phyloP scores from a whole-genome alignment of 768 basidiomycete species.

The Rhizopogon salebrosus region DNA sequence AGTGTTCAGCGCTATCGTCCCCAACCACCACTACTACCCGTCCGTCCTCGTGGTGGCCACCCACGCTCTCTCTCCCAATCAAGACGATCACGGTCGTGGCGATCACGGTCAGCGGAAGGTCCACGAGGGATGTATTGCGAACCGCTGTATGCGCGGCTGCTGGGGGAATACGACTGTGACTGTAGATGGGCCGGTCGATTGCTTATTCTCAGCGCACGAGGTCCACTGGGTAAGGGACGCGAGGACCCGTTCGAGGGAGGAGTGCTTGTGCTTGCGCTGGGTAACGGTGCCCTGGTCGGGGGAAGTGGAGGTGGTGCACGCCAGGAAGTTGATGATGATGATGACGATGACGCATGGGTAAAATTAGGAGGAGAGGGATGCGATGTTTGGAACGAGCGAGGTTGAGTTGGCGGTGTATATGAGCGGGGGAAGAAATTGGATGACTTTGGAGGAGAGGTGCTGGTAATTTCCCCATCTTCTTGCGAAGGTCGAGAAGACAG shows the following conservation, averaged over 20 bases:
- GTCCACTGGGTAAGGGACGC: constrained; percentile 34
- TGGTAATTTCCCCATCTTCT: constrained; percentile 51
- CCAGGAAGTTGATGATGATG: constrained; percentile 14
- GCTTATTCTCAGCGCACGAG: constrained; percentile 32
- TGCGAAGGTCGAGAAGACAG: constrained; percentile 30
- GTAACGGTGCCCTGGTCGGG: constrained; percentile 24
- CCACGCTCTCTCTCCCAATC: constrained; percentile 22
- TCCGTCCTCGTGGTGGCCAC: constrained; percentile 29
- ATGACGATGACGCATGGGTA: constrained; percentile 18
- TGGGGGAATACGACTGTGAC: constrained; percentile 10
- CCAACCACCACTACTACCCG: constrained; percentile 33
- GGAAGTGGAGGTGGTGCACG: constrained; percentile 27
- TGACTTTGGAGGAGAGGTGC: constrained; percentile 29
- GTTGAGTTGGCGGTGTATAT: constrained; percentile 42
- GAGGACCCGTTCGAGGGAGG: constrained; percentile 16
- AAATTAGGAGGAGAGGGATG: constrained; percentile 20
- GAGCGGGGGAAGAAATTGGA: constrained; percentile 30
- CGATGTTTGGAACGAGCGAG: constrained; percentile 36
- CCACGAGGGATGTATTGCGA: constrained; percentile 42
- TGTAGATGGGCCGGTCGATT: constrained; percentile 17
- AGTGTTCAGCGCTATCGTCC: constrained; percentile 16
- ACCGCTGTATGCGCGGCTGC: constrained; percentile 18
- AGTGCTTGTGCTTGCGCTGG: constrained; percentile 7
- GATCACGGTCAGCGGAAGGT: constrained; percentile 48
- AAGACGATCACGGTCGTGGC: constrained; percentile 37